Evolutionary conservation across 2,329 filamentous ascomycete genomes (phyloP), one percentile per base, ranked within the genome.

Genomic region (Myriangium duriaei): DNA sequence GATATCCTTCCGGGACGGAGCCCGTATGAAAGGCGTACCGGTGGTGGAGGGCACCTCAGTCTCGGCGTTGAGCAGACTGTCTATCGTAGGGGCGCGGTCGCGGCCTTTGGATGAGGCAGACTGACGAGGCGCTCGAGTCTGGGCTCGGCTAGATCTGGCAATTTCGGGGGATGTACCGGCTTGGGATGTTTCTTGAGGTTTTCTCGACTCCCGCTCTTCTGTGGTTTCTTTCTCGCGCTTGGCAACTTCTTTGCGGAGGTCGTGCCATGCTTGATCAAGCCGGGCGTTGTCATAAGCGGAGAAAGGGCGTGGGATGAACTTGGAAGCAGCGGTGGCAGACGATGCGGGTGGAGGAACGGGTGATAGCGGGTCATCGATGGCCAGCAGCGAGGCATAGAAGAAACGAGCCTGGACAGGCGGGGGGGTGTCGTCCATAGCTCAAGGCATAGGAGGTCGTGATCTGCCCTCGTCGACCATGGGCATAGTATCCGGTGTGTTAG

Each of bases 1-100:
- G 5, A 58, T 11, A 12, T 59, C 60, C 14, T 53, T 59, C 21
- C 63, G 53, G 4, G 63, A 64, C 12, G 67, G 66, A 3, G 66
- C 64, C 42, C 68, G 54, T 14, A 68, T 61, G 46, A 71, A 71
- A 1, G 68, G 68, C 2, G 59, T 70, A 1, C 68, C 65, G 5
- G 67, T 71, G 0, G 54, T 58, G 18, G 50, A 40, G 18, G 51
- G 42, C 2, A 37, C 16, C 11, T 45, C 43, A 5, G 35, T 31
- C 11, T 43, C 43, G 15, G 36, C 36, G 12, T 33, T 33, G 17
- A 39, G 16, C 6, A 39, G 10, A 21, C 36, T 33, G 12, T 39
- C 36, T 17, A 39, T 39, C 21, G 21, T 26, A 7, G 21, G 21
- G 7, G 21, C 21, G 7, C 21, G 21, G 7, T 26, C 21, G 7